Base-by-base conservation (phyloP, 129 eudicot genomes). In the Saposhnikovia divaricata region DNA sequence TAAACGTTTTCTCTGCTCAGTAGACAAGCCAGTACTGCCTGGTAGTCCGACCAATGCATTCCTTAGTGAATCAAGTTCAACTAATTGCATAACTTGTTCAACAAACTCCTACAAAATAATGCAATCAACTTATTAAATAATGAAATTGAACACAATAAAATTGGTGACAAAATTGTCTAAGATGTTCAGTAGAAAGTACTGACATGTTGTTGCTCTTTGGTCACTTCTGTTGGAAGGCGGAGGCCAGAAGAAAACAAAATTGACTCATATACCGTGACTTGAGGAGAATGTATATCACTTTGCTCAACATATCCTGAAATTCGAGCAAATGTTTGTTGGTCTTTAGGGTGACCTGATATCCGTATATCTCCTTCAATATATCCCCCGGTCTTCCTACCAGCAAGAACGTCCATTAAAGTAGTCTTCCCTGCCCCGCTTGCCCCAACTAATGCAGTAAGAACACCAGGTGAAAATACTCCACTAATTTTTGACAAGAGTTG, bases 341-440 rank as follows among this genome's bases (percentile, higher is more conserved):
- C 88, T 79, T 94, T 94, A 44, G 85, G 91, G 77, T 84, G 86
- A 63, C 98, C 98, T 21, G 98, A 91, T 28, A 94, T 88, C 73
- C 82, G 90, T 70, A 94, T 91, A 79, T 94, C 98, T 57, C 98
- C 98, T 88, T 91, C 97, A 46, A 87, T 90, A 80, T 94, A 92
- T 50, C 98, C 98, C 28, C 93, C 93, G 0, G 98, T 94, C 82
- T 94, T 94, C 80, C 98, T 87, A 57, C 96, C 98, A 86, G 98
- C 96, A 79, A 91, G 93, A 40, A 91, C 93, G 76, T 94, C 98
- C 91, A 92, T 87, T 80, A 94, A 85, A 31, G 98, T 94, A 34
- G 98, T 91, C 85, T 94, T 94, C 31, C 98, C 98, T 0, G 98
- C 98, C 18, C 98, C 97, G 47, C 97, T 94, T 59, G 93, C 78